Base-by-base conservation (phyloP, 371 early-diverging fungal genomes). In the Zopfochytrium polystomum region DNA sequence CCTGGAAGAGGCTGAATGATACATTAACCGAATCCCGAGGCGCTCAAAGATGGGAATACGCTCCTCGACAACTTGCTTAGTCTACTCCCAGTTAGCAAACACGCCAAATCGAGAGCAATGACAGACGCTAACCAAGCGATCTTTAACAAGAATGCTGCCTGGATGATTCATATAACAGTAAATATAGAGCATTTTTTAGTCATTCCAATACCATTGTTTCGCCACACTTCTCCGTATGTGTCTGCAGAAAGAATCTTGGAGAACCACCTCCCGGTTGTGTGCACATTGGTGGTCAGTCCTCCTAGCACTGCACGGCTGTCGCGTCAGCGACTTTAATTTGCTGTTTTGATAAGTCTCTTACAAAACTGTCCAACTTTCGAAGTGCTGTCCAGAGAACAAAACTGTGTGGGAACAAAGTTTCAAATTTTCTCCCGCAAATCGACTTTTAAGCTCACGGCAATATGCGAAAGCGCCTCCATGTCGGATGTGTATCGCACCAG, bases 41-140 rank as follows among this genome's bases (percentile, higher is more conserved):
- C 91, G 85, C 26, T 91, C 82, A 63, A 89, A 93, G 0, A 87
- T 79, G 31, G 91, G 87, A 76, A 93, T 91, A 46, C 86, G 83
- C 52, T 93, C 93, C 62, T 93, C 91, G 13, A 87, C 67, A 52
- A 90, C 72, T 53, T 81, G 82, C 0, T 91, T 91, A 0, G 88
- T 86, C 5, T 52, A 23, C 18, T 55, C 5, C n/a, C n/a, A n/a
- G n/a, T n/a, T n/a, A n/a, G n/a, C n/a, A n/a, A n/a, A n/a, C n/a
- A n/a, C n/a, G n/a, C n/a, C n/a, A n/a, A n/a, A n/a, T n/a, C n/a
- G n/a, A n/a, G n/a, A n/a, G n/a, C n/a, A n/a, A n/a, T n/a, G n/a
- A n/a, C n/a, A n/a, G n/a, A n/a, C n/a, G n/a, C n/a, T n/a, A n/a
- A n/a, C n/a, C n/a, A n/a, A n/a, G n/a, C 92, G 76, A 58, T 90